Base-by-base conservation (phyloP, 2,329 filamentous ascomycete species). In the Plenodomus lindquistii region DNA sequence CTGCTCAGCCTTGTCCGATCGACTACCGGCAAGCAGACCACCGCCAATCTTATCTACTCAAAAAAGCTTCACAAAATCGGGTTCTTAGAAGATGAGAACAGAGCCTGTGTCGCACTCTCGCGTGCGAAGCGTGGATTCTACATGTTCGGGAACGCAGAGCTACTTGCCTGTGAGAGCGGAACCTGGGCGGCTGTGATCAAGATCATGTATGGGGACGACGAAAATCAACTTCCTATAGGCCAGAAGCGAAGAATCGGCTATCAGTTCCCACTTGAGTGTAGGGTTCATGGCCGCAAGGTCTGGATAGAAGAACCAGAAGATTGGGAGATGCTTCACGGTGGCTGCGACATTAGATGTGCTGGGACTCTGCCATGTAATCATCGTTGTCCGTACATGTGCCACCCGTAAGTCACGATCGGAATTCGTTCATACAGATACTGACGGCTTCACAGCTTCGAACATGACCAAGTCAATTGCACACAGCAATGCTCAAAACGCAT, bases 101-200 rank as follows among this genome's bases (percentile, higher is more conserved):
- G 84, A 49, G 77, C 84, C 13, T 86, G 83, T 50, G 84, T 86
- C 31, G 83, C 83, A 11, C 64, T 86, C 1, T 85, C 84, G 15
- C 85, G 92, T 44, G 91, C 92, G 3, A 85, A 84, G 47, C 79
- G 85, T 5, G 91, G 91, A 0, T 84, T 96, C 50, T 96, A 92
- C 69, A 79, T 96, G 34, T 96, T 96, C 65, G 92, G 91, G 1
- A 90, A 96, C 60, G 81, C 81, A 11, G 60, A 79, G 8, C 82
- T 83, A 6, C 58, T 82, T 0, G 78, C 78, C 1, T 65, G 67
- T 13, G 59, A 69, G 0, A 79, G 77, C 52, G 66, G 65, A 1
- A 74, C 82, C 4, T 87, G 83, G 83, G 73, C 67, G 36, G 66
- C 77, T 19, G 74, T 85, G 15, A 64, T 76, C 2, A 66, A 72